phyloP scores from a whole-genome alignment of 1,139 yeast genomes.

The Debaryomycetaceae sp. region DNA sequence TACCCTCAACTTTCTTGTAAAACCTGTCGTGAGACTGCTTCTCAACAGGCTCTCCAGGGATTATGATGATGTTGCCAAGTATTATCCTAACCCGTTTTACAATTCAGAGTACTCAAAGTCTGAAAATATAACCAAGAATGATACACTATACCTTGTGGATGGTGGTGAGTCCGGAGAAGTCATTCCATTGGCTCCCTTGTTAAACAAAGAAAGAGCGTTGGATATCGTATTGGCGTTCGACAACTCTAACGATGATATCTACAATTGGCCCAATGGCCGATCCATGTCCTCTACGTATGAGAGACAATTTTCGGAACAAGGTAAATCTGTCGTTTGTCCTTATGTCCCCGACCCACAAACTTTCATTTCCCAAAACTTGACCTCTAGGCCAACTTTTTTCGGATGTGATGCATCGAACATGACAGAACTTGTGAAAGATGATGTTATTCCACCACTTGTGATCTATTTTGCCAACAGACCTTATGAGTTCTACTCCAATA shows the following conservation, averaged over 20 bases:
- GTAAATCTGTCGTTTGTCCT: slow-evolving; percentile 63
- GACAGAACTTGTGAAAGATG: slow-evolving; percentile 32
- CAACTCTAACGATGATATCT: slow-evolving; percentile 29
- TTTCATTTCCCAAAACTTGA: slow-evolving; percentile 40
- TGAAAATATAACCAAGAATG: slow-evolving; percentile 22
- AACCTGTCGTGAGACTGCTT: slow-evolving; percentile 42
- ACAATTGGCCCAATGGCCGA: slow-evolving; percentile 29
- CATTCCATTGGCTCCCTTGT: slow-evolving; percentile 33
- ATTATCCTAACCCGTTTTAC: slow-evolving; percentile 50
- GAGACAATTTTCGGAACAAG: slow-evolving; percentile 60
- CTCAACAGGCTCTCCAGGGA: slow-evolving; percentile 42
- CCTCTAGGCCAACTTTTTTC: slow-evolving; percentile 42
- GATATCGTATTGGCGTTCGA: slow-evolving; percentile 40
- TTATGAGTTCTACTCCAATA: slow-evolving; percentile 33
- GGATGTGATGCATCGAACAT: slow-evolving; percentile 42
- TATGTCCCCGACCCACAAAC: slow-evolving; percentile 71
- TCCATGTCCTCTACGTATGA: slow-evolving; percentile 45
- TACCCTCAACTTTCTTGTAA: slow-evolving; percentile 47
- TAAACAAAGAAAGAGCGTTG: slow-evolving; percentile 32
- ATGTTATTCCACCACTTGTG: slow-evolving; percentile 35
- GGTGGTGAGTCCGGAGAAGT: slow-evolving; percentile 43
- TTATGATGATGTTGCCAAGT: slow-evolving; percentile 36
- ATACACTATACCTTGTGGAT: slow-evolving; percentile 37
- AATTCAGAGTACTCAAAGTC: slow-evolving; percentile 38
- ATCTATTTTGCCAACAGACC: slow-evolving; percentile 42